Evolutionary conservation across 1,139 yeast species (phyloP).

Genomic region (Zygosaccharomyces pseudobailii): DNA sequence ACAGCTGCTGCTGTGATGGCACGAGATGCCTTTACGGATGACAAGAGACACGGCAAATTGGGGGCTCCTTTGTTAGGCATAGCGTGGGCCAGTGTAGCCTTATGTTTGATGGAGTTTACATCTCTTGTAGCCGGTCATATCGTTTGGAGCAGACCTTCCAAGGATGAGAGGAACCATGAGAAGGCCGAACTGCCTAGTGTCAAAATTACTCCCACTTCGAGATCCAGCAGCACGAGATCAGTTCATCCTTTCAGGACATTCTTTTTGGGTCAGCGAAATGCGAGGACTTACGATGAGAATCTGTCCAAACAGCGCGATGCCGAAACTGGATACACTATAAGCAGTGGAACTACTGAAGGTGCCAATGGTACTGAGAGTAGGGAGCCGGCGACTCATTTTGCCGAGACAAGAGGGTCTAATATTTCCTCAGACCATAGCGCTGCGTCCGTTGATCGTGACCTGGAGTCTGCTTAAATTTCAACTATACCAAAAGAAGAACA

Average conservation of each 20-base stretch:
- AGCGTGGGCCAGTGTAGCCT: slow-evolving; percentile 59
- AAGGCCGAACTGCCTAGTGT: slow-evolving; percentile 8
- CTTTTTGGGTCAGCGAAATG: slow-evolving; percentile 11
- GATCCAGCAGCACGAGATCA: slow-evolving; percentile 4
- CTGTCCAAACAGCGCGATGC: neutral
- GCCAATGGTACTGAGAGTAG: neutral
- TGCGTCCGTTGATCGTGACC: neutral
- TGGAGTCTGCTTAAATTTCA: slow-evolving; percentile 10
- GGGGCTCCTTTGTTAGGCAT: slow-evolving; percentile 59
- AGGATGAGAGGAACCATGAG: slow-evolving; percentile 10
- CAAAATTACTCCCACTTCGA: slow-evolving; percentile 6
- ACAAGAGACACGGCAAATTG: slow-evolving; percentile 42
- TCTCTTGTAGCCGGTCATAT: slow-evolving; percentile 25
- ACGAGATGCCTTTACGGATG: slow-evolving; percentile 53
- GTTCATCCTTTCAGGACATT: slow-evolving; percentile 14
- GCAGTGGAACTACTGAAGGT: neutral
- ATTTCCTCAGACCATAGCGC: slow-evolving; percentile 1
- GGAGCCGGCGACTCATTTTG: neutral
- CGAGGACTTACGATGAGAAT: neutral
- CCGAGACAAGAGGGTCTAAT: slow-evolving; percentile 6
- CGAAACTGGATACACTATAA: neutral
- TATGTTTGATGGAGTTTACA: slow-evolving; percentile 15
- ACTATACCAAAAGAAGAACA: neutral
- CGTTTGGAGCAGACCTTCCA: slow-evolving; percentile 27
- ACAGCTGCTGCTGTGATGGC: slow-evolving; percentile 68